Evolutionary conservation across 352 stramenopile species (phyloP).

Genomic region (Phytophthora sp.): DNA sequence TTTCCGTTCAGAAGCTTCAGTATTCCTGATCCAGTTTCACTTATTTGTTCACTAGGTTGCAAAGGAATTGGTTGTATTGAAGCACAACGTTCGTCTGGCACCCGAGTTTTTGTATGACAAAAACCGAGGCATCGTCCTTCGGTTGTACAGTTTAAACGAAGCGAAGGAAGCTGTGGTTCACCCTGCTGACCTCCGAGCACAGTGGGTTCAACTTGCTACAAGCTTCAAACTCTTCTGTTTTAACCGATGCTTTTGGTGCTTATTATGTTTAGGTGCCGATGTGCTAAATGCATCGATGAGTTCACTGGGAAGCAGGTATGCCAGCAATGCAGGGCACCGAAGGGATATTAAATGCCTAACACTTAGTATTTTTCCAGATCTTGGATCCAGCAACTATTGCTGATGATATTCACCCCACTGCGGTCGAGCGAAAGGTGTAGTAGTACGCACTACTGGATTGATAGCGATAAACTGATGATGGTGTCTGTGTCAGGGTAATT

Average conservation of each 20-base stretch:
- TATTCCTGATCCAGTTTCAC: neutral
- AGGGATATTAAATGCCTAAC: too few species aligned
- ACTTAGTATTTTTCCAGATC: slow-evolving; percentile 44
- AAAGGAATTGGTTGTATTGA: slow-evolving; percentile 80
- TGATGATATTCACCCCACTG: slow-evolving; percentile 81
- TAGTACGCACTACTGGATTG: neutral
- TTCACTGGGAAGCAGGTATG: slow-evolving; percentile 83
- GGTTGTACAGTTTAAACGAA: slow-evolving; percentile 69
- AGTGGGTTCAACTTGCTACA: slow-evolving; percentile 32
- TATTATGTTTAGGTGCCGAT: slow-evolving; percentile 62
- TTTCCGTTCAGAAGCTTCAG: neutral
- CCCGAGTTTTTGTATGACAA: slow-evolving; percentile 84
- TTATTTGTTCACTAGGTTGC: slow-evolving; percentile 50
- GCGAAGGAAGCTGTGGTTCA: slow-evolving; percentile 82
- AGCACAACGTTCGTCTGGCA: slow-evolving; percentile 68
- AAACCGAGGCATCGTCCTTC: slow-evolving; percentile 80
- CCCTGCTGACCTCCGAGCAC: slow-evolving; percentile 72
- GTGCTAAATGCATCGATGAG: slow-evolving; percentile 87
- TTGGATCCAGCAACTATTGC: slow-evolving; percentile 73
- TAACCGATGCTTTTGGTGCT: neutral
- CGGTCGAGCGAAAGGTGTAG: slow-evolving; percentile 82
- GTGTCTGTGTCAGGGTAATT: slow-evolving; percentile 90
- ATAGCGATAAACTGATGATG: neutral
- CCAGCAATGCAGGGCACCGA: neutral
- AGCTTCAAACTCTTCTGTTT: neutral